Conservation (phyloP, 257 asterid species). For the Lavandula angustifolia region DNA sequence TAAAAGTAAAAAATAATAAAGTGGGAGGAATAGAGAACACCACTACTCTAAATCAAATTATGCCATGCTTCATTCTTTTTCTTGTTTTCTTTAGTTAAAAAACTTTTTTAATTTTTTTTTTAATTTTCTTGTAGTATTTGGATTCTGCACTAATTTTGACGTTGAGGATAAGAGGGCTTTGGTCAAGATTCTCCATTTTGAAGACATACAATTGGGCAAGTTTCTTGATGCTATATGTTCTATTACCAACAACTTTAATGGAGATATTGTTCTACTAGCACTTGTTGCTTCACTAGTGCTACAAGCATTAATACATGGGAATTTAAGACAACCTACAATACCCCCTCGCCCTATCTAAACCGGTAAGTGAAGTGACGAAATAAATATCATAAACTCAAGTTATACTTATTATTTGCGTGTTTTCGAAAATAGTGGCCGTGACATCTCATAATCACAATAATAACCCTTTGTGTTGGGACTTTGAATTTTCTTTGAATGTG, state of each 20-base stretch:
- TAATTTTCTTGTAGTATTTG: background rate
- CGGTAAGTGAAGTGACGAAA: too few species aligned
- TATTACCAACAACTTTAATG: slow-evolving; percentile 30
- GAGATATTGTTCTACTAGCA: slow-evolving; percentile 29
- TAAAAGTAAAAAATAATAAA: slow-evolving; percentile 45
- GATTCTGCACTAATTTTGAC: slow-evolving; percentile 42
- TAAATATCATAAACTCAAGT: too few species aligned
- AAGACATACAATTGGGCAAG: slow-evolving; percentile 30
- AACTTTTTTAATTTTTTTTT: background rate
- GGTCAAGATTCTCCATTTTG: slow-evolving; percentile 45
- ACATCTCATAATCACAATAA: too few species aligned
- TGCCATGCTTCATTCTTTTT: slow-evolving; percentile 1
- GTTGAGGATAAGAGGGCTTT: slow-evolving; percentile 28
- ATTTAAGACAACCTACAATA: too few species aligned
- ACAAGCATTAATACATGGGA: slow-evolving; percentile 24
- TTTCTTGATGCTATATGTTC: background rate
- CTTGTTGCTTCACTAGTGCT: slow-evolving; percentile 35
- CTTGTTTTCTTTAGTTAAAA: background rate
- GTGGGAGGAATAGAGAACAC: slow-evolving; percentile 69
- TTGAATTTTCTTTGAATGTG: background rate
- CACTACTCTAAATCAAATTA: slow-evolving; percentile 44
- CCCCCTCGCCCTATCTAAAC: too few species aligned
- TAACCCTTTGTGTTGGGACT: slow-evolving; percentile 9
- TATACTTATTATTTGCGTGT: too few species aligned
- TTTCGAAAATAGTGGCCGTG: too few species aligned